phyloP scores from a whole-genome alignment of 75 land plant species.

The Cupressus sempervirens region DNA sequence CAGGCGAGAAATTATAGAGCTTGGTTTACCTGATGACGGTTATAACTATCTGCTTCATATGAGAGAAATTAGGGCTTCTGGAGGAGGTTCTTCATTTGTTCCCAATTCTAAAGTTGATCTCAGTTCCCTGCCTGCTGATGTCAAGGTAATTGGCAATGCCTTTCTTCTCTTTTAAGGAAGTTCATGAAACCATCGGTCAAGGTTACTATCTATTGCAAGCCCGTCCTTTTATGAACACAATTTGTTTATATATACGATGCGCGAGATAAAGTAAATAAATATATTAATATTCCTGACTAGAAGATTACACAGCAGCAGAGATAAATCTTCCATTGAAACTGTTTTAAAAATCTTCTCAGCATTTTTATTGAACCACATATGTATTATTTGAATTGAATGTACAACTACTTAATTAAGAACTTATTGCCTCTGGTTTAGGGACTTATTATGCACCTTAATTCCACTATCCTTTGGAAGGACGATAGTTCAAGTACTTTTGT shows the following conservation, averaged over 20 bases:
- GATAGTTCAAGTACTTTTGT: neutral
- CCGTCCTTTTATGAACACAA: neutral
- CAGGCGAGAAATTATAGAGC: conserved; percentile 79
- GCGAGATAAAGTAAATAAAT: neutral
- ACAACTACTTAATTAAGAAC: neutral
- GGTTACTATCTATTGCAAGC: neutral
- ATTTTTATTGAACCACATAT: neutral
- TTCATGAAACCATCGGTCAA: neutral
- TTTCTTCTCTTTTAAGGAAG: neutral
- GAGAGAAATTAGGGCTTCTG: conserved; percentile 65
- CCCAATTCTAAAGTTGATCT: conserved; percentile 38
- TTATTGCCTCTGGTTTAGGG: neutral
- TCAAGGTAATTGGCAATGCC: conserved; percentile 49
- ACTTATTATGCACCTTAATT: neutral
- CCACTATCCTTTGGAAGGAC: neutral
- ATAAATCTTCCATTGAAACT: neutral
- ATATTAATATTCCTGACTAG: no score
- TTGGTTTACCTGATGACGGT: conserved; percentile 96
- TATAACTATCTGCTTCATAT: conserved; percentile 83
- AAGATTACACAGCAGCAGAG: neutral
- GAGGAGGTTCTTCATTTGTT: conserved; percentile 70
- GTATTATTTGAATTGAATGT: neutral
- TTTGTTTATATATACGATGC: neutral
- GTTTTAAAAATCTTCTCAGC: neutral
- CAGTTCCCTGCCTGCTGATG: conserved; percentile 57